A percentile compares a stretch with the other conserved stretches of the same genome.
Conservation (phyloP, 2,329 filamentous ascomycete genomes). For the Aspergillus sp. region DNA sequence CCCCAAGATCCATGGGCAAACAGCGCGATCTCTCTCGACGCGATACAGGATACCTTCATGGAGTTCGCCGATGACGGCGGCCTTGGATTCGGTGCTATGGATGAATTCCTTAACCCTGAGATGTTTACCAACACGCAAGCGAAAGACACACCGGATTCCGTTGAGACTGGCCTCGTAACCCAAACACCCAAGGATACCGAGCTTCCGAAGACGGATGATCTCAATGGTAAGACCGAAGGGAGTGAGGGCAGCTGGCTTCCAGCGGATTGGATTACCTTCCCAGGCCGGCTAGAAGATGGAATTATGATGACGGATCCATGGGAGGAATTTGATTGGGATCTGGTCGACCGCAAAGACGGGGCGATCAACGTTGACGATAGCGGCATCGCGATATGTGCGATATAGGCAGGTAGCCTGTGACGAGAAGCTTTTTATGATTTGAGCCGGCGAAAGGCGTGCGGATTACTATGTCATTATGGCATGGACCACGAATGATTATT, state of each 20-base stretch:
- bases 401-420: conserved; percentile 19
- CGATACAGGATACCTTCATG: conserved; percentile 42
- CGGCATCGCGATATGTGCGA: conserved; percentile 30
- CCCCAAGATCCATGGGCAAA: conserved; percentile 41
- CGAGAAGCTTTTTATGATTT: conserved; percentile 13
- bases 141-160: conserved; percentile 42
- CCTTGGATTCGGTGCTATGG: conserved; percentile 38
- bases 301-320: conserved; percentile 31
- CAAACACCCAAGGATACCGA: conserved; percentile 43
- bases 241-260: conserved; percentile 36
- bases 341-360: conserved; percentile 34
- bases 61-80: conserved; percentile 33
- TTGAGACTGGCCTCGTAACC: conserved; percentile 37
- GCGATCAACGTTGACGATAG: conserved; percentile 28
- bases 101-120: conserved; percentile 41
- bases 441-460: conserved; percentile 15
- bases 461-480: conserved; percentile 16
- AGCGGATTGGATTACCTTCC: conserved; percentile 36
- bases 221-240: conserved; percentile 31
- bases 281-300: conserved; percentile 28
- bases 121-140: conserved; percentile 37
- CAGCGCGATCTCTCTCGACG: conserved; percentile 40
- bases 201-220: conserved; percentile 33
- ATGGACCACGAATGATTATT: conserved; percentile 22
- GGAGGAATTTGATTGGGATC: conserved; percentile 45